Base-by-base conservation (phyloP, 257 asterid genomes). In the Sherardia arvensis region DNA sequence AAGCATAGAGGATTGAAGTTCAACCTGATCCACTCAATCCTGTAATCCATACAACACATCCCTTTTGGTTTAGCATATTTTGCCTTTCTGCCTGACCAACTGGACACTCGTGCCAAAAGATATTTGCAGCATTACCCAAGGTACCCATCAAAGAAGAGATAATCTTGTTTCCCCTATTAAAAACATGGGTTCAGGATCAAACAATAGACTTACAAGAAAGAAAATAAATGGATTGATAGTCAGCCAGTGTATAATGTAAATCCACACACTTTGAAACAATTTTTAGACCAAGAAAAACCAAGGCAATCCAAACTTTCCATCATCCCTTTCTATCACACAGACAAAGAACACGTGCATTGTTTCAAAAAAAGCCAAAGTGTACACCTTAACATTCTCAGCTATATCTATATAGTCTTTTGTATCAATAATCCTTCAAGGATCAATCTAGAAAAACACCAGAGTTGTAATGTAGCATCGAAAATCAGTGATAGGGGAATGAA, bases 11-110 rank as follows among this genome's bases (percentile, higher is more conserved):
- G 32, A 12, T 8, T 27, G 30, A 27, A 22, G 9, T 29, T 15
- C 65, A 51, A 91, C 98, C 98, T 80, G 98, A 91, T 75, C 98
- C 98, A 73, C 98, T 91, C 58, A 91, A 94, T 60, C 98, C 98
- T 51, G 98, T 91, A 74, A 91, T 88, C 98, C 98, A 91, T 62
- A 91, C 95, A 60, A 91, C 80, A 73, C 96, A 91, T 15, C 98
- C 98, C 64, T 84, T 94, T 70, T 91, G 98, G 78, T 86, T 77
- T 53, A 88, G 88, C 61, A 91, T 75, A 69, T 79, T 91, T 74
- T 91, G 90, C 78, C 96, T 81, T 66, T 91, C 98, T 18, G 55
- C 73, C 82, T 76, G 87, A 72, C 81, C 82, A 25, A 91, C 95
- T 21, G 90, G 87, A 75, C 87, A 83, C 59, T 86, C 92, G 55